These are phyloP conservation scores for Epichloe gansuensis DNA, from an alignment of 2,329 filamentous ascomycete genomes.

Conservation along the genomic window DNA sequence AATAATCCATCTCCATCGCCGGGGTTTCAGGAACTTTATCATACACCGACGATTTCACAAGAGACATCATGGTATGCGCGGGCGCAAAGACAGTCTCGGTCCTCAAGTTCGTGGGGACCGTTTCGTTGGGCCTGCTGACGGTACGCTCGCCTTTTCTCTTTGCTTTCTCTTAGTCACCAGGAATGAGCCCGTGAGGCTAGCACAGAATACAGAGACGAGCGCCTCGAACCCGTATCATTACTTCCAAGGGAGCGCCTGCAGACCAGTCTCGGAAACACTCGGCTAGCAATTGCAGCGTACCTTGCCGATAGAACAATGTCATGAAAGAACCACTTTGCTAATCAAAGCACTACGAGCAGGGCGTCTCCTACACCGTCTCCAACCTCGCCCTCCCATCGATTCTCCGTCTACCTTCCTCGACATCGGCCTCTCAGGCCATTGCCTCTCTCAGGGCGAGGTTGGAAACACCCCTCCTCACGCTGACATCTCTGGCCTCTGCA, in stretches of 20 bases:
- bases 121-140: constrained; percentile 78
- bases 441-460: constrained; percentile 51
- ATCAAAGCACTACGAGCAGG: constrained; percentile 37
- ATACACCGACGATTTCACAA: neutral
- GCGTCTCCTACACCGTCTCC: constrained; percentile 76
- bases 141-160: constrained; percentile 36
- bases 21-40: neutral
- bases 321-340: constrained; percentile 3
- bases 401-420: constrained; percentile 66
- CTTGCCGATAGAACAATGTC: neutral
- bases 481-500: constrained; percentile 56
- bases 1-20: neutral
- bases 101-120: constrained; percentile 86
- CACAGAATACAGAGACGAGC: no score
- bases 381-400: constrained; percentile 69
- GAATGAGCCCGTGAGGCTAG: no score
- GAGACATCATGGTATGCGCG: constrained; percentile 45
- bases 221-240: no score
- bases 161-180: neutral
- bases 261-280: no score
- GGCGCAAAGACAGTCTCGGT: constrained; percentile 47
- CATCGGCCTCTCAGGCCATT: constrained; percentile 58
- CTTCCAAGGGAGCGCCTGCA: no score
- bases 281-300: no score
- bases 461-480: constrained; percentile 50